Evolutionary conservation across 1,139 yeast species (phyloP).

Genomic region (Candida sp.): DNA sequence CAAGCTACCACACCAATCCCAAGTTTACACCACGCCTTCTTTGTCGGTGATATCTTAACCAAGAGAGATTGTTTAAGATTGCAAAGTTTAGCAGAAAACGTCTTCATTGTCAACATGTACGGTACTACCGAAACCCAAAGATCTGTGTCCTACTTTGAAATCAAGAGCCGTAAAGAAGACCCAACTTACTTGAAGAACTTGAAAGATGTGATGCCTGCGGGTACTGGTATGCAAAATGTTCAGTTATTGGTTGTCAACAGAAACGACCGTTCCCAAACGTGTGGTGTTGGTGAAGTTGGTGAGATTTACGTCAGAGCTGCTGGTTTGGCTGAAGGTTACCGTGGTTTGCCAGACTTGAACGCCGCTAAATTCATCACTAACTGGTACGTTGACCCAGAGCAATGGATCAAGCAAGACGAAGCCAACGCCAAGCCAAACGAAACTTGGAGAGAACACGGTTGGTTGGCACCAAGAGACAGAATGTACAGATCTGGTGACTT

Average conservation of each 20-base stretch:
- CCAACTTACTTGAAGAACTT: constrained; percentile 78
- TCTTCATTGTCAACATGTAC: constrained; percentile 94
- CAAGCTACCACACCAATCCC: constrained; percentile 95
- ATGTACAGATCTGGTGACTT: constrained; percentile 96
- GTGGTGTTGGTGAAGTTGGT: constrained; percentile 99
- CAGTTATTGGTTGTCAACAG: constrained; percentile 94
- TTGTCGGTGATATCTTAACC: constrained; percentile 97
- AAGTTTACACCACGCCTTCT: constrained; percentile 91
- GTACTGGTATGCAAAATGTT: constrained; percentile 95
- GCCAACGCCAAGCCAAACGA: constrained; percentile 38
- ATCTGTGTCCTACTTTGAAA: constrained; percentile 93
- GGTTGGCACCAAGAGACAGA: constrained; percentile 96
- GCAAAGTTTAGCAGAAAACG: constrained; percentile 91
- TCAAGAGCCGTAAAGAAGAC: constrained; percentile 72
- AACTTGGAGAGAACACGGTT: constrained; percentile 77
- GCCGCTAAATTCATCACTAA: constrained; percentile 85
- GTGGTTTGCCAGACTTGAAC: constrained; percentile 89
- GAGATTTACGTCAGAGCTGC: constrained; percentile 99
- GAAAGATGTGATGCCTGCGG: constrained; percentile 98
- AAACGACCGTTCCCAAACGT: constrained; percentile 81
- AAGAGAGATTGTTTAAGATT: constrained; percentile 95
- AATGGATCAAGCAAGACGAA: constrained; percentile 64
- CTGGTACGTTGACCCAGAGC: constrained; percentile 76
- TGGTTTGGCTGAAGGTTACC: constrained; percentile 95
- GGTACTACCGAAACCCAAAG: constrained; percentile 99